Evolutionary conservation across 192 early-diverging fungal genomes (phyloP), one percentile per base, ranked within the genome.

Genomic region (Entophlyctis luteolus): DNA sequence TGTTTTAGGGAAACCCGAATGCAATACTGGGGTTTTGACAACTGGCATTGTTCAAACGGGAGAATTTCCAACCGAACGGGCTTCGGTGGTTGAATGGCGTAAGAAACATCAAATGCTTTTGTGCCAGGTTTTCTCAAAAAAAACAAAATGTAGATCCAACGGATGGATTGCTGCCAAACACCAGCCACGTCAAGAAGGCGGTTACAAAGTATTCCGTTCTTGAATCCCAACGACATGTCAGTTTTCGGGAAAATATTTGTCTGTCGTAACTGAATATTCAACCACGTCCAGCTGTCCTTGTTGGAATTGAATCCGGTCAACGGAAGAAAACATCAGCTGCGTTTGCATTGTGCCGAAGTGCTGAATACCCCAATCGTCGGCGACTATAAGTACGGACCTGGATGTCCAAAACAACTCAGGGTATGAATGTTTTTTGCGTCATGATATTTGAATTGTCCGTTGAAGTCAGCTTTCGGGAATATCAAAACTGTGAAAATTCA

Each of bases 301-400:
- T 5, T 77, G 6, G 77, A 79, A 65, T 57, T 82, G 10, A 36
- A 38, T 28, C 80, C 80, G 4, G 18, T 28, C 4, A 82, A 77
- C 14, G 80, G 80, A 29, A 49, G 80, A 33, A 82, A 82, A 59
- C 77, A 82, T 50, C 80, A 82, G 49, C 62, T 82, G 12, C 45
- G 80, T 22, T 49, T 80, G 20, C 78, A 80, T 62, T 80, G 75
- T 52, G 72, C 78, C 2, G 31, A 59, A 29, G 42, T 34, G 33
- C 28, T 68, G 54, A 28, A 67, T 72, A 71, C 70, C 4, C 72
- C 74, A 1, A 72, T 80, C 8, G 27, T 80, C 3, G 78, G 78
- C 1, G 78, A 80, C 48, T 77, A 74, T 65, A 80, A 80, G 46
- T 80, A 76, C 66, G 78, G 78, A 4, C 47, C 33, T 8, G 73